A percentile compares a stretch with the other conserved stretches of the same genome.
These are phyloP conservation scores for Yarrowia sp. DNA, from an alignment of 805 yeast species.

Conservation along the genomic window DNA sequence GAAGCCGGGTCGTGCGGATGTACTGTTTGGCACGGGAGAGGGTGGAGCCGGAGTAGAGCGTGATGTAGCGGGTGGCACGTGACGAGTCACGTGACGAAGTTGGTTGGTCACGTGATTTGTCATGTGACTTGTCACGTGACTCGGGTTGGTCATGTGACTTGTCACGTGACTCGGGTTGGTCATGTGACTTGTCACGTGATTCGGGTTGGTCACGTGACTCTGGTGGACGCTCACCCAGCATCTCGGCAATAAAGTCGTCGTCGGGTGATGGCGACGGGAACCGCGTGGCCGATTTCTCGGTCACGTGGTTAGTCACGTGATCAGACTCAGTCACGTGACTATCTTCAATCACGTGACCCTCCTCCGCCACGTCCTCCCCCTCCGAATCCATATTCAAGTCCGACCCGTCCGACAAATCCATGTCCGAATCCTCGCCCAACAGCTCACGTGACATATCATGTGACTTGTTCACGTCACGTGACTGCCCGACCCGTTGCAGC, in stretches of 20 bases:
- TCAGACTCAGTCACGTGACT: neutral
- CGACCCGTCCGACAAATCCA: neutral
- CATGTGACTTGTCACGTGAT: neutral
- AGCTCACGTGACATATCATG: too few species aligned
- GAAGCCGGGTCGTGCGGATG: neutral
- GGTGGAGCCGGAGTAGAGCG: conserved; percentile 4
- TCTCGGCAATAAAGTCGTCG: neutral
- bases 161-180: too few species aligned
- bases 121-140: too few species aligned
- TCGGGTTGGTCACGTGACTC: neutral
- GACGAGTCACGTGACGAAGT: neutral
- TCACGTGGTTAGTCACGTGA: neutral
- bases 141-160: too few species aligned
- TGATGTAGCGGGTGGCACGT: conserved; percentile 4
- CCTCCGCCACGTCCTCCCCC: neutral
- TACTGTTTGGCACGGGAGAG: neutral
- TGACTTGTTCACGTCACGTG: neutral
- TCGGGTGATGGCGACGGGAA: conserved; percentile 5
- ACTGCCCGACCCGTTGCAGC: conserved; percentile 11
- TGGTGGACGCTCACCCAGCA: neutral
- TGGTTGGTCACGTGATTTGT: neutral
- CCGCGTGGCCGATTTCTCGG: neutral
- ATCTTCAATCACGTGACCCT: neutral
- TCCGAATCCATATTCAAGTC: too few species aligned
- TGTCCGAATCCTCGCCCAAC: neutral